Conservation (phyloP, 2,329 filamentous ascomycete species). For the Epichloe aotearoae region DNA sequence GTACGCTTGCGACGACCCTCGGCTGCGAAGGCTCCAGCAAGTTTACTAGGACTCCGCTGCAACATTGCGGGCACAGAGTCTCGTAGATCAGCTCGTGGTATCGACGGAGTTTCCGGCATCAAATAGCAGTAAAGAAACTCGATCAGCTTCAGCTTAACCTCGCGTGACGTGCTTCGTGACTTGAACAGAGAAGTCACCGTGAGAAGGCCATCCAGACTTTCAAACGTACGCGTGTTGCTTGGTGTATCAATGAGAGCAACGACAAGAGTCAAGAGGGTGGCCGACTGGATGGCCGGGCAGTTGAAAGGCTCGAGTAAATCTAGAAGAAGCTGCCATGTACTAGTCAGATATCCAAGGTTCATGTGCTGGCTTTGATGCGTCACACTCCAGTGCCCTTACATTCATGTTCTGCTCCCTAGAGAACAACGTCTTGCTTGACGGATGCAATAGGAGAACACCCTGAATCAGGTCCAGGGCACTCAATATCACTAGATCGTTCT, state of each 20-base stretch:
- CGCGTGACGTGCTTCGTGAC: constrained; percentile 67
- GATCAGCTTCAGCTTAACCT: constrained; percentile 90
- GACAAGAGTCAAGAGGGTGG: constrained; percentile 80
- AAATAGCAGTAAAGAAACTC: constrained; percentile 98
- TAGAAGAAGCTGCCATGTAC: constrained; percentile 54
- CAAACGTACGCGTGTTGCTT: constrained; percentile 80
- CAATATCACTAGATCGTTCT: constrained; percentile 80
- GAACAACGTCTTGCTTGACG: constrained; percentile 78
- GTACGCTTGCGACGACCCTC: constrained; percentile 20
- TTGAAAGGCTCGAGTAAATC: constrained; percentile 89
- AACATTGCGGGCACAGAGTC: constrained; percentile 38
- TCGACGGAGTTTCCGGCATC: constrained; percentile 70
- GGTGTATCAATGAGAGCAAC: constrained; percentile 78
- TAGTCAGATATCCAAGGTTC: background rate
- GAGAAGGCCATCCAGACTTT: constrained; percentile 79
- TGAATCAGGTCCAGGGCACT: constrained; percentile 81
- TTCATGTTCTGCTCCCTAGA: constrained; percentile 91
- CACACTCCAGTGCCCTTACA: constrained; percentile 28
- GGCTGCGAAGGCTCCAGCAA: constrained; percentile 40
- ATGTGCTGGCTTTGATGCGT: background rate
- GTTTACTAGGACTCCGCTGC: constrained; percentile 57
- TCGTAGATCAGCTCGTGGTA: constrained; percentile 33
- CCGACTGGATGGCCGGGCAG: constrained; percentile 81
- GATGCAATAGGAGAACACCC: constrained; percentile 76
- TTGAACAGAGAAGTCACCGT: constrained; percentile 91